Evolutionary conservation across 805 yeast genomes (phyloP).

Genomic region (Kodamaea kaohsiungensis): DNA sequence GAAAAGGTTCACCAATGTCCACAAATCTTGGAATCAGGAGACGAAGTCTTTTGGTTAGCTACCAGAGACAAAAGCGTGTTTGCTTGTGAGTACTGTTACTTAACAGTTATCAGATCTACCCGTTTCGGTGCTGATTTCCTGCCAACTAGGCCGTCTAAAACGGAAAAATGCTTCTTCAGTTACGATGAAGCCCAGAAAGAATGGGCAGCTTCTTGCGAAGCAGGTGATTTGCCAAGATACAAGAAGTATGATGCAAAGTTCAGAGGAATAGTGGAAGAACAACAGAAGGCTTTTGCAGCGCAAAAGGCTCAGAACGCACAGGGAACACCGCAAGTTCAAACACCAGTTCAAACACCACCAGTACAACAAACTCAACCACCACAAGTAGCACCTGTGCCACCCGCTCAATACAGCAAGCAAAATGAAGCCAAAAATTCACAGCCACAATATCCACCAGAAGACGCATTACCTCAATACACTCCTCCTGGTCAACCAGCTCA

Average conservation of each 20-base stretch:
- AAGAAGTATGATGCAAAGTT: not conserved
- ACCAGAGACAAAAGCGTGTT: not conserved
- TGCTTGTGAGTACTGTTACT: conserved; percentile 1
- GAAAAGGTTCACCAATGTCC: not conserved
- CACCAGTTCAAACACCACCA: not conserved
- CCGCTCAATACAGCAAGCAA: not conserved
- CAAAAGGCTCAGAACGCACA: not conserved
- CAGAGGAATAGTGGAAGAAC: not conserved
- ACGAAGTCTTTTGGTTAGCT: not conserved
- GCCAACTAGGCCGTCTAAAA: not conserved
- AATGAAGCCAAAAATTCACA: not conserved
- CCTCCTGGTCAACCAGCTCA: not conserved
- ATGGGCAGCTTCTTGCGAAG: not conserved
- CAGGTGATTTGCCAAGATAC: not conserved
- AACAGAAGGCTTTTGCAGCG: not conserved
- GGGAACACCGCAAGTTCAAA: not conserved
- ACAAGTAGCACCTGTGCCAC: not conserved
- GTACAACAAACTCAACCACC: not conserved
- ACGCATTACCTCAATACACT: not conserved
- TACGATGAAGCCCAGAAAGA: not conserved
- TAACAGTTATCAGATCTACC: not conserved
- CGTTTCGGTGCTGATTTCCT: not conserved
- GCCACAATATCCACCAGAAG: not conserved
- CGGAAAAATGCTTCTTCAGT: not conserved
- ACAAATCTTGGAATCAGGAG: not conserved